Percentiles rank a stretch among this genome's conserved stretches.
phyloP scores from a whole-genome alignment of 2,329 filamentous ascomycete genomes.

The Aspergillus cejpii region DNA sequence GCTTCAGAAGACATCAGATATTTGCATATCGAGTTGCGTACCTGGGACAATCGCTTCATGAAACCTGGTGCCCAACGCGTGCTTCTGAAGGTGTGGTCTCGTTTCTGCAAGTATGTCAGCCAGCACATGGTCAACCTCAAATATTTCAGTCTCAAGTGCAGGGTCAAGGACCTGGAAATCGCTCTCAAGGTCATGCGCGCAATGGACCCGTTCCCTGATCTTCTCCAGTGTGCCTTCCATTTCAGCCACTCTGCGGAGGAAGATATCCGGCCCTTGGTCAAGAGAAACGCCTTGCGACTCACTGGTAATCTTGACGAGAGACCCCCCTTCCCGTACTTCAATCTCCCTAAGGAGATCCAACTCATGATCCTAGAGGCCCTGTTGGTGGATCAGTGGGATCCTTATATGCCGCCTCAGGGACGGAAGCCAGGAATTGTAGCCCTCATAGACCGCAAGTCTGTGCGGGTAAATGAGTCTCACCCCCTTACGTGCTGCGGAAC shows the following conservation, averaged over 20 bases:
- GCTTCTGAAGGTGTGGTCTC: conserved; percentile 14
- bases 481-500: conserved; percentile 19
- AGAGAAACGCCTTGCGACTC: conserved; percentile 13
- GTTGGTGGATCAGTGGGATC: conserved; percentile 14
- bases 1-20: conserved; percentile 11
- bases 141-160: conserved; percentile 21
- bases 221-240: conserved; percentile 19
- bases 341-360: conserved; percentile 25
- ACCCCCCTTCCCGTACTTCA: conserved; percentile 17
- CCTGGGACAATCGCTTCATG: conserved; percentile 16
- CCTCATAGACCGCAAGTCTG: conserved; percentile 13
- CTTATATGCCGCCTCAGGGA: conserved; percentile 7
- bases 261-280: conserved; percentile 12
- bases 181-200: conserved; percentile 12
- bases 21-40: conserved; percentile 19
- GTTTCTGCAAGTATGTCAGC: conserved; percentile 14
- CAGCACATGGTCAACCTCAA: conserved; percentile 14
- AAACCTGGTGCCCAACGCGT: conserved; percentile 14
- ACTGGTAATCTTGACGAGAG: conserved; percentile 9
- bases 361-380: conserved; percentile 19
- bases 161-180: conserved; percentile 15
- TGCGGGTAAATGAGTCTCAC: conserved; percentile 1
- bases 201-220: conserved; percentile 19
- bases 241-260: conserved; percentile 12
- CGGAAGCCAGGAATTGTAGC: conserved; percentile 9